Conservation (phyloP, 2,329 filamentous ascomycete species). For the Xylaria sp. region DNA sequence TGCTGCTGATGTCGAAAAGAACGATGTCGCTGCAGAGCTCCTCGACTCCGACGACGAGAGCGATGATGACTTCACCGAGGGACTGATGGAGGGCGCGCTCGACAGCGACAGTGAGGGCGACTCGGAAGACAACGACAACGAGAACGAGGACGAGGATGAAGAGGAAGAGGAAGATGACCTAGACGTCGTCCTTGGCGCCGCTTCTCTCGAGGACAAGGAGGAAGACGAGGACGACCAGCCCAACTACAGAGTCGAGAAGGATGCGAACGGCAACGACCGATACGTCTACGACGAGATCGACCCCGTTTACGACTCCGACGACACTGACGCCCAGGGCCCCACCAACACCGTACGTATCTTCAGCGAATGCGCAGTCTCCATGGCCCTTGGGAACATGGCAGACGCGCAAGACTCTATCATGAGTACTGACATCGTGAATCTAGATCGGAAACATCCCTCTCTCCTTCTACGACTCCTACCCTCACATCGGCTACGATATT, state of each 20-base stretch:
- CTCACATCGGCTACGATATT: conserved; percentile 97
- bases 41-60: conserved; percentile 33
- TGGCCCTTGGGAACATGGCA: not conserved
- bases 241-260: conserved; percentile 58
- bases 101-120: conserved; percentile 41
- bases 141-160: conserved; percentile 35
- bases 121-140: conserved; percentile 38
- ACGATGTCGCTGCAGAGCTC: conserved; percentile 51
- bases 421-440: conserved; percentile 2
- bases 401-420: not conserved
- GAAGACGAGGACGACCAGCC: conserved; percentile 28
- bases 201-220: conserved; percentile 33
- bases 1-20: conserved; percentile 21
- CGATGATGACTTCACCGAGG: conserved; percentile 49
- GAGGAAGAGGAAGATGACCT: conserved; percentile 36
- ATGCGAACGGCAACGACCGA: conserved; percentile 84
- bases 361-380: not conserved
- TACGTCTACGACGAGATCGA: conserved; percentile 94
- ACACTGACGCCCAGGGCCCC: conserved; percentile 73
- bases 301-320: conserved; percentile 92
- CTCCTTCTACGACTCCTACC: conserved; percentile 94
- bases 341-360: conserved; percentile 58
- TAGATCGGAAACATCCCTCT: conserved; percentile 85
- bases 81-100: conserved; percentile 51
- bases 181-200: conserved; percentile 32